Base-by-base conservation (phyloP, 2,329 filamentous ascomycete genomes). In the Colletotrichum eremochloae region DNA sequence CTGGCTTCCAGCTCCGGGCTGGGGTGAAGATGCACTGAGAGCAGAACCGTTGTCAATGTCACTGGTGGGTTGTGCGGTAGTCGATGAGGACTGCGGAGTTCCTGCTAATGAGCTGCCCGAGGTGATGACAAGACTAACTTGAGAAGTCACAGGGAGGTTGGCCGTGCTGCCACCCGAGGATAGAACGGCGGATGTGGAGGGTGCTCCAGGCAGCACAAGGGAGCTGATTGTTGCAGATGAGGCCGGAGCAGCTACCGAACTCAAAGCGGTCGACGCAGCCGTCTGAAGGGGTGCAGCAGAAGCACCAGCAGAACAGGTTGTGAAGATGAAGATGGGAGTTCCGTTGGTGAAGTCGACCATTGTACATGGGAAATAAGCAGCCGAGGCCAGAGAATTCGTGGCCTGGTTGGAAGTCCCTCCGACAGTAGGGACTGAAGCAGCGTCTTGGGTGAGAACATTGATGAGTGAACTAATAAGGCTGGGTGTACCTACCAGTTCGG, bases 291-390 rank as follows among this genome's bases (percentile, higher is more conserved):
- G 15, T 29, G 48, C n/a, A 15, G 14, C 29, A 11, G 31, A 42
- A 56, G 14, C 24, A n/a, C 20, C 18, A 11, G 9, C 8, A 0
- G 50, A 31, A 29, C 68, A 71, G 36, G 68, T 48, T 15, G 42
- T 44, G 24, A 24, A 15, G 15, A 71, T n/a, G 14, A 71, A 71
- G 5, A 64, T 38, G 18, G 68, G 68, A 31, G 55, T 63, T 7
- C 68, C 57, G 18, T 57, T 63, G n/a, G 36, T 20, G n/a, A 68
- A 24, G 12, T 46, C 38, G 36, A 71, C 57, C 24, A 68, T 33
- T 24, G 64, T 71, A 18, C 68, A 71, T 12, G 60, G 20, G 5
- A 38, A n/a, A 11, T 8, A 20, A 2, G 42, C 42, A 24, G 55
- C 33, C 15, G 52, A 20, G 33, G 18, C 3, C 42, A 15, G 18